Percentiles rank a stretch among this genome's conserved stretches.
Conservation (phyloP, 2,329 filamentous ascomycete genomes). For the Cryphonectria carpinicola region DNA sequence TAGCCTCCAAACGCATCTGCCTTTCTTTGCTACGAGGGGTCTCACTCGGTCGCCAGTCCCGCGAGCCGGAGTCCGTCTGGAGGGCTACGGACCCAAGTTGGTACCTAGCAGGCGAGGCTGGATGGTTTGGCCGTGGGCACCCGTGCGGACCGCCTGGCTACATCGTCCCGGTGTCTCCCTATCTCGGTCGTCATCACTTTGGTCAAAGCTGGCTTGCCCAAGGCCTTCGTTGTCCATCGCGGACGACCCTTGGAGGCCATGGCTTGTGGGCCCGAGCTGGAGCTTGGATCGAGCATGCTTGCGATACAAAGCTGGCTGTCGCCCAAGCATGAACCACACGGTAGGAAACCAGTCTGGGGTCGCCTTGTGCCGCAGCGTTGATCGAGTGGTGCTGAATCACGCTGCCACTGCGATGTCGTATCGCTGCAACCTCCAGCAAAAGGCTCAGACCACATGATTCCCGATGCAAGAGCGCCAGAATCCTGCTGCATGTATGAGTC, state of each 20-base stretch:
- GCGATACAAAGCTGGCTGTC: constrained; percentile 4
- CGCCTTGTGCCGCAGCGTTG: not conserved
- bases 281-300: not conserved
- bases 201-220: constrained; percentile 1
- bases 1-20: not conserved
- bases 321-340: not conserved
- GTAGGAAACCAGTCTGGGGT: not conserved
- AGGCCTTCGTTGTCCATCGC: not conserved
- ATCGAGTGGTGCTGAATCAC: not conserved
- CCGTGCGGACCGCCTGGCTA: constrained; percentile 6
- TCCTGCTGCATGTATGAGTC: constrained; percentile 6
- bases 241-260: not conserved
- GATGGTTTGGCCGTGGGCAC: not conserved
- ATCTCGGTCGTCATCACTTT: constrained; percentile 8
- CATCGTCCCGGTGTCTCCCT: not conserved
- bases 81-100: not conserved
- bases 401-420: not conserved
- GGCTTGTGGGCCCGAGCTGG: not conserved
- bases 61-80: not conserved
- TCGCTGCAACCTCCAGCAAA: not conserved
- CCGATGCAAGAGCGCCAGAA: not conserved
- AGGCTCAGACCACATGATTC: not conserved
- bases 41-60: not conserved
- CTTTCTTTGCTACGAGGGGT: not conserved
- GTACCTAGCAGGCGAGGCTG: not conserved